A percentile compares a stretch with the other conserved stretches of the same genome.
Evolutionary conservation across 345 rosid species (phyloP).

Genomic region (Eucalyptus marginata): DNA sequence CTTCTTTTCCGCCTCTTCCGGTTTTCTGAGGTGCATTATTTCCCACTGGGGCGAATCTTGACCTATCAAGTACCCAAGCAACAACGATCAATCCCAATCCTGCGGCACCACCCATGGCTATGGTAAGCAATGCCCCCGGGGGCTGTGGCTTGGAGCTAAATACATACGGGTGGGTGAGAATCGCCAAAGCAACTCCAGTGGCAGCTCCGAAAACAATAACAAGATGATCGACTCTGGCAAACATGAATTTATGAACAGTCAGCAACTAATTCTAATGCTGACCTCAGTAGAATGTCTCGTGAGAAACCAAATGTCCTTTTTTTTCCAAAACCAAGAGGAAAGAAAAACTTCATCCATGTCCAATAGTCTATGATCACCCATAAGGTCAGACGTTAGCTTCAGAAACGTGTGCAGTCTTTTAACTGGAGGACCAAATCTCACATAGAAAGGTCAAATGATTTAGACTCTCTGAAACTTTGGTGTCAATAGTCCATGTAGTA

Average conservation of each 20-base stretch:
- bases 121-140: too few species aligned
- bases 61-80: background rate
- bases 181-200: too few species aligned
- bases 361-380: background rate
- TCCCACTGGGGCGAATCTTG: background rate
- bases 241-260: too few species aligned
- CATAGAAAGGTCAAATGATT: background rate
- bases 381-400: background rate
- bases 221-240: too few species aligned
- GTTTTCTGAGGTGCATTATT: background rate
- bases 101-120: background rate
- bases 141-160: too few species aligned
- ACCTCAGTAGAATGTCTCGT: too few species aligned
- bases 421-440: too few species aligned
- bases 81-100: background rate
- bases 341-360: background rate
- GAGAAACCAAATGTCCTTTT: too few species aligned
- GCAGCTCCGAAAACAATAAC: too few species aligned
- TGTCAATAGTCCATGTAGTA: background rate
- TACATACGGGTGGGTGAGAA: too few species aligned
- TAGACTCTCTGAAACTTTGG: background rate
- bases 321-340: too few species aligned
- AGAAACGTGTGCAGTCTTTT: accelerated
- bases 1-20: background rate
- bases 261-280: too few species aligned